Conservation (phyloP, 140 eudicot genomes). For the Senecio squalidus region DNA sequence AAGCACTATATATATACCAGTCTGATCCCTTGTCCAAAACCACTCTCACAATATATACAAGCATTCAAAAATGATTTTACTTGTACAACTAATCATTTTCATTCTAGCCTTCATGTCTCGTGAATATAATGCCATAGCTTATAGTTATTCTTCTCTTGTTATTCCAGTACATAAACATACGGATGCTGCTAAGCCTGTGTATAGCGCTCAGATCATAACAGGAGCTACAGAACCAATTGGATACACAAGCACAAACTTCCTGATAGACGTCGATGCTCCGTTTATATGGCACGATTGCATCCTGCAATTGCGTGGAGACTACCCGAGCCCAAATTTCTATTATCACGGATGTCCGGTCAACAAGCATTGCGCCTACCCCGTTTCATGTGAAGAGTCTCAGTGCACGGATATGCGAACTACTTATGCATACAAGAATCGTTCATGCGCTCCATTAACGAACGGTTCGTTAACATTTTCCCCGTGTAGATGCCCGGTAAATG, state of each 20-base stretch:
- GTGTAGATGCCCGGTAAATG: conserved; percentile 20
- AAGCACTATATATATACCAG: not conserved
- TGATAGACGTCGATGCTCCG: conserved; percentile 6
- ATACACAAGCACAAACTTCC: not conserved
- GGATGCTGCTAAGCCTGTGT: not conserved
- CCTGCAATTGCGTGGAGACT: too few relatives aligned
- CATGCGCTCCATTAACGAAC: conserved; percentile 1
- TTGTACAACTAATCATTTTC: too few relatives aligned
- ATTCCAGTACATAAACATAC: not conserved
- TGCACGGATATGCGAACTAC: conserved; percentile 1
- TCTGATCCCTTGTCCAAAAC: not conserved
- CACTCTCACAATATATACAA: not conserved
- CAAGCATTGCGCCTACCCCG: conserved; percentile 15
- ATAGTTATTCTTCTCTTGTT: not conserved
- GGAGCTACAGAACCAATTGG: not conserved
- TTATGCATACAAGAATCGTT: conserved; percentile 1
- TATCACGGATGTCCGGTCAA: conserved; percentile 11
- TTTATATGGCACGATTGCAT: conserved; percentile 34
- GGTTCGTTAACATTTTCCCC: not conserved
- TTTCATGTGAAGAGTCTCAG: conserved; percentile 12
- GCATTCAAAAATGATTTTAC: not conserved
- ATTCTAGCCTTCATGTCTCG: not conserved
- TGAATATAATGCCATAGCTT: not conserved
- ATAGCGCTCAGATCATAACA: not conserved
- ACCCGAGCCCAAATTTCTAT: too few relatives aligned